Conservation (phyloP, 1,284 basidiomycete genomes). For the Puccinia horiana region DNA sequence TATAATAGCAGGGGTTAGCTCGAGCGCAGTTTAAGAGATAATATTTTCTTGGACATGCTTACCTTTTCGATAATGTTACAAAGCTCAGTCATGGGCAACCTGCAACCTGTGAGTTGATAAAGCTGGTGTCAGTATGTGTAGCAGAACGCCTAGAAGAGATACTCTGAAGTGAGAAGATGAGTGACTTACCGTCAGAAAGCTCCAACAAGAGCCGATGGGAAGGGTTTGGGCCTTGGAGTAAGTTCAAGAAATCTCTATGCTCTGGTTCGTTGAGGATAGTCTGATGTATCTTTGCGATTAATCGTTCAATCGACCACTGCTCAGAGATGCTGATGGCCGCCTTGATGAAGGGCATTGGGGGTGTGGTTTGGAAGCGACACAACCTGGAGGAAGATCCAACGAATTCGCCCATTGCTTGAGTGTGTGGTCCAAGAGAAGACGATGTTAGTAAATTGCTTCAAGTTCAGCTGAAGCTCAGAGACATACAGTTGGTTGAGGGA, state of each 20-base stretch:
- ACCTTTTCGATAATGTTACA: conserved; percentile 15
- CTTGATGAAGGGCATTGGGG: conserved; percentile 15
- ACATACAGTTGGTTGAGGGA: too few relatives aligned
- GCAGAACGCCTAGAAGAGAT: neutral
- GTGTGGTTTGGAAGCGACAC: conserved; percentile 18
- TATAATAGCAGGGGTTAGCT: neutral
- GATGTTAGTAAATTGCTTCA: too few relatives aligned
- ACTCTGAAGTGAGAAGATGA: too few relatives aligned
- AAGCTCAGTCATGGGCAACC: conserved; percentile 2
- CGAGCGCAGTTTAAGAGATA: neutral
- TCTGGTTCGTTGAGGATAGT: conserved; percentile 15
- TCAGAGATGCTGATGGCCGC: neutral
- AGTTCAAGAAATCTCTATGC: neutral
- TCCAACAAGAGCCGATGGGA: conserved; percentile 30
- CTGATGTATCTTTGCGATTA: neutral
- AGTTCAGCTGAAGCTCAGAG: too few relatives aligned
- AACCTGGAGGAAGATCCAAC: neutral
- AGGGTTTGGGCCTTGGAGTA: neutral
- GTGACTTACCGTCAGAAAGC: conserved; percentile 14
- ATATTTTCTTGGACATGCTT: neutral
- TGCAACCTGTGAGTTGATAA: neutral
- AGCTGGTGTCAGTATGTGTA: neutral
- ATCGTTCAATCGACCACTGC: neutral
- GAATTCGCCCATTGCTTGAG: too few relatives aligned
- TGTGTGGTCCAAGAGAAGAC: too few relatives aligned